Evolutionary conservation across 208 protist species (phyloP).

Genomic region (Trypanosoma brucei): DNA sequence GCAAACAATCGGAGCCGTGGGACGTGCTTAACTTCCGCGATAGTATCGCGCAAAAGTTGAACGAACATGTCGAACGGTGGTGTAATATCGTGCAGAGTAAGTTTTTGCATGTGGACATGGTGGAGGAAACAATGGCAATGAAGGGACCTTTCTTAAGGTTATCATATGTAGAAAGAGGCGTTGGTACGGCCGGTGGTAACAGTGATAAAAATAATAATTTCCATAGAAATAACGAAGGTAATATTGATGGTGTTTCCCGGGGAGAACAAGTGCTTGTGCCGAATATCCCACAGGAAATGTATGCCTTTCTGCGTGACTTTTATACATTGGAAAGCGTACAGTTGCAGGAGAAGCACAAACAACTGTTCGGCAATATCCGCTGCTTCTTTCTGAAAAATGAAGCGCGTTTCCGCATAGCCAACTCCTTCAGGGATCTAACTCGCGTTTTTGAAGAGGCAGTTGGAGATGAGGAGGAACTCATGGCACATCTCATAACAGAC

Average conservation of each 20-base stretch:
- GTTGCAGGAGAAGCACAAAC: slow-evolving; percentile 22
- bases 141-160: slow-evolving; percentile 40
- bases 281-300: slow-evolving; percentile 20
- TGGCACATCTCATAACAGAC: slow-evolving; percentile 69
- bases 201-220: slow-evolving; percentile 1
- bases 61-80: slow-evolving; percentile 48
- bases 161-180: slow-evolving; percentile 16
- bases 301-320: slow-evolving; percentile 43
- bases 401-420: slow-evolving; percentile 57
- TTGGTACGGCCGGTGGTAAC: background rate
- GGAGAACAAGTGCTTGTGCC: slow-evolving; percentile 15
- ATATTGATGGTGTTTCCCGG: background rate
- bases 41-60: slow-evolving; percentile 52
- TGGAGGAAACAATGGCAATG: slow-evolving; percentile 24
- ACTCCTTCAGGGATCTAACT: slow-evolving; percentile 57
- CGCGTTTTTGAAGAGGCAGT: slow-evolving; percentile 67
- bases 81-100: slow-evolving; percentile 38
- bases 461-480: slow-evolving; percentile 67
- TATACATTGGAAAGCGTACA: slow-evolving; percentile 53
- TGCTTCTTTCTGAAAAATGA: slow-evolving; percentile 63
- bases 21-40: slow-evolving; percentile 59
- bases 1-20: slow-evolving; percentile 33
- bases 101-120: slow-evolving; percentile 24
- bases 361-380: slow-evolving; percentile 17
- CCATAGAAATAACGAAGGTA: background rate